A percentile compares a stretch with the other conserved stretches of the same genome.
Conservation (phyloP, 495 filamentous ascomycete species). For the Alectoria sarmentosa region DNA sequence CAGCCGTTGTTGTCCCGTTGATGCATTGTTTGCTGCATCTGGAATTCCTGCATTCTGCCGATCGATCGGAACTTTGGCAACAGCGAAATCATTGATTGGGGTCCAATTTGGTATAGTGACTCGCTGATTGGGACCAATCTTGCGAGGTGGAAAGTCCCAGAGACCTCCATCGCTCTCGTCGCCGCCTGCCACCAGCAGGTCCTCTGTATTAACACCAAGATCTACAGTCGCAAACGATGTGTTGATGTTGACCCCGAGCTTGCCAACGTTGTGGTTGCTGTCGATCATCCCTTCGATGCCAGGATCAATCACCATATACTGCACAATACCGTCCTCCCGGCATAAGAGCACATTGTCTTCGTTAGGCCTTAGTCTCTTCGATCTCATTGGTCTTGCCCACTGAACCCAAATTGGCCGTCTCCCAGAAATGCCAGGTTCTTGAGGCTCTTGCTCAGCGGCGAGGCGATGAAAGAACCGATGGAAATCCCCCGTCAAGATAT, state of each 20-base stretch:
- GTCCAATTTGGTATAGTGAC: constrained; percentile 77
- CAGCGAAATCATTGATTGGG: constrained; percentile 64
- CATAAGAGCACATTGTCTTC: constrained; percentile 68
- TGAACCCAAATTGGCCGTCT: constrained; percentile 40
- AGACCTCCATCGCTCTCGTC: constrained; percentile 72
- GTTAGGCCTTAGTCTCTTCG: constrained; percentile 22
- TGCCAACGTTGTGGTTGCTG: constrained; percentile 46
- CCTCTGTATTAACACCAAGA: constrained; percentile 44
- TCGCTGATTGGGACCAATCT: constrained; percentile 38
- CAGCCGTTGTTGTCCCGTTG: constrained; percentile 38
- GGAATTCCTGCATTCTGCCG: background rate
- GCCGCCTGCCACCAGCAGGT: constrained; percentile 75
- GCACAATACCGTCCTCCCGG: constrained; percentile 69
- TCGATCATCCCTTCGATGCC: constrained; percentile 33
- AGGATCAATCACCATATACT: constrained; percentile 21
- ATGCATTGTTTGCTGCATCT: background rate
- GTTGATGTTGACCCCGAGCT: constrained; percentile 55
- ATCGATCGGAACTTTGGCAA: constrained; percentile 29
- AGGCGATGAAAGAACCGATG: constrained; percentile 26
- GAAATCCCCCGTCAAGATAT: constrained; percentile 45
- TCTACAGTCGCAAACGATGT: constrained; percentile 59
- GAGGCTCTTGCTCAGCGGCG: constrained; percentile 29
- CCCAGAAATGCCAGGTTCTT: constrained; percentile 27
- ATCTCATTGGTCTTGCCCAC: constrained; percentile 68
- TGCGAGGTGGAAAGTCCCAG: constrained; percentile 53